These are phyloP conservation scores for Cryphonectria radicalis DNA, from an alignment of 2,329 filamentous ascomycete genomes.

Conservation along the genomic window DNA sequence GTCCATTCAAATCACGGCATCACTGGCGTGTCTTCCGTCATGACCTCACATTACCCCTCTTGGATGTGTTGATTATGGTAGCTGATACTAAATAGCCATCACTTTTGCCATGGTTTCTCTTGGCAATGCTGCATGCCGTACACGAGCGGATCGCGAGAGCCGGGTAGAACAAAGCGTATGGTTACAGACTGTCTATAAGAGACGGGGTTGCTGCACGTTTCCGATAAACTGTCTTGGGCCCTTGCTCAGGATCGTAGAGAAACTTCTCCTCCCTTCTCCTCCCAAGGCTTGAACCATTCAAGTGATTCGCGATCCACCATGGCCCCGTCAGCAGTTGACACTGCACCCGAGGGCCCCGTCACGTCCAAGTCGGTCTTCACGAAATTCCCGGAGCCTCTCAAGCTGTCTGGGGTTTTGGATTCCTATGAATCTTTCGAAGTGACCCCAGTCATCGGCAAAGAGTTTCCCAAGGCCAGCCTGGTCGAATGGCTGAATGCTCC, in stretches of 20 bases:
- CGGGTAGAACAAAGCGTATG: neutral
- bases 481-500: constrained; percentile 63
- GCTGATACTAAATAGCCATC: neutral
- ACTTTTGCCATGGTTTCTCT: neutral
- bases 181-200: neutral
- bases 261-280: too few species aligned
- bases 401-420: constrained; percentile 55
- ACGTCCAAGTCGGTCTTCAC: constrained; percentile 18
- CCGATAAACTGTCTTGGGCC: neutral
- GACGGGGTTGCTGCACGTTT: neutral
- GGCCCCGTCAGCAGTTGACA: constrained; percentile 34
- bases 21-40: neutral
- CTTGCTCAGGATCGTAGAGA: neutral
- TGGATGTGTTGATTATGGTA: neutral
- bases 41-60: neutral
- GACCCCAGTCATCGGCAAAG: constrained; percentile 65
- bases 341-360: constrained; percentile 19
- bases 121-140: neutral
- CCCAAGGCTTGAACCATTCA: neutral
- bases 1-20: constrained; percentile 9
- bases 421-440: constrained; percentile 59
- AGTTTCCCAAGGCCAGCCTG: constrained; percentile 62
- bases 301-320: constrained; percentile 24
- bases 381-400: constrained; percentile 44
- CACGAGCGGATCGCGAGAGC: neutral